A percentile compares a stretch with the other conserved stretches of the same genome.
phyloP scores from a whole-genome alignment of 148 eudicot species.

The Pouteria glomerata region DNA sequence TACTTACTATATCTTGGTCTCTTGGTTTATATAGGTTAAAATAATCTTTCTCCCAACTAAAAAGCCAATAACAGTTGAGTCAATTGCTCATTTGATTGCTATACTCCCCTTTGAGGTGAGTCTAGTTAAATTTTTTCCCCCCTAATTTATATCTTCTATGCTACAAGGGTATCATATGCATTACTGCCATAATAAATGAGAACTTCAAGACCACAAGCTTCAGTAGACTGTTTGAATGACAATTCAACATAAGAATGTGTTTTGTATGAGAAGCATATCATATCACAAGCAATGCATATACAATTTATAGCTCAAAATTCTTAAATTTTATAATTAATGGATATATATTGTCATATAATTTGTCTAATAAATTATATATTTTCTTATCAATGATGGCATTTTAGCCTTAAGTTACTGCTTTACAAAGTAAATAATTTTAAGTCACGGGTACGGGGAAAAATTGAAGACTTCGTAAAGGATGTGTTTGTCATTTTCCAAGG shows the following conservation, averaged over 20 bases:
- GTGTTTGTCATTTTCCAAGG: conserved; percentile 71
- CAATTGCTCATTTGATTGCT: conserved; percentile 75
- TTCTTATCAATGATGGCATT: background rate
- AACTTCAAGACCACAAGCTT: background rate
- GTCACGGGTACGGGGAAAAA: conserved; percentile 53
- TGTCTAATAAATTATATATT: no score
- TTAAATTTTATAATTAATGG: no score
- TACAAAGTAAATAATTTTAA: background rate
- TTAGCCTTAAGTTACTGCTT: background rate
- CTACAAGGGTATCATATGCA: background rate
- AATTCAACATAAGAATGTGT: no score
- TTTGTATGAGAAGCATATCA: background rate
- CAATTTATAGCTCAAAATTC: background rate
- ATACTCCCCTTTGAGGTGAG: conserved; percentile 77
- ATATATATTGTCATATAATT: no score
- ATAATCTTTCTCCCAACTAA: conserved; percentile 62
- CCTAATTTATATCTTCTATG: background rate
- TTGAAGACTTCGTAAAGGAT: conserved; percentile 54
- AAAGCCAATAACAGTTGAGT: conserved; percentile 42
- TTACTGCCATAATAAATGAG: no score
- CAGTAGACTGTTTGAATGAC: background rate
- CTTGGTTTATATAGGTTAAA: conserved; percentile 50
- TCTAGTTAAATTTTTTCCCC: background rate
- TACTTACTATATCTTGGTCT: background rate
- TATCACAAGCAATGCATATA: background rate